Evolutionary conservation across 2,329 filamentous ascomycete genomes (phyloP).

Genomic region (Cladophialophora bantiana): DNA sequence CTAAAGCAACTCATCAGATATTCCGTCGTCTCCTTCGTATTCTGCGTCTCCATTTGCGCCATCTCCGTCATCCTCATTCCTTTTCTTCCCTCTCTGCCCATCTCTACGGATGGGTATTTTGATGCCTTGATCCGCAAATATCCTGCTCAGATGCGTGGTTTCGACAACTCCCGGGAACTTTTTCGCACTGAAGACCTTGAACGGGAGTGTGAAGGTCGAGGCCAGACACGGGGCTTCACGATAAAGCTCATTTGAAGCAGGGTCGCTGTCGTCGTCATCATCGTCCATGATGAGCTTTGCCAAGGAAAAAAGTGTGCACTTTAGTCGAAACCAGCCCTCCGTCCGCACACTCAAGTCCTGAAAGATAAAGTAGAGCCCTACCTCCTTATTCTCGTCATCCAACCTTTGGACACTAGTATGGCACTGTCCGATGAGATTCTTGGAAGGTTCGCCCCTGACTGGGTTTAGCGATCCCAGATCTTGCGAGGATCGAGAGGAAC

Average conservation of each 20-base stretch:
- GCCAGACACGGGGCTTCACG: constrained; percentile 72
- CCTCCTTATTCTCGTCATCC: constrained; percentile 77
- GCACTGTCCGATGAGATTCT: constrained; percentile 92
- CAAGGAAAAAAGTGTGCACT: constrained; percentile 85
- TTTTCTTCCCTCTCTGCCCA: constrained; percentile 58
- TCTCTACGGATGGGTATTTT: constrained; percentile 97
- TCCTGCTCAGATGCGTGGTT: constrained; percentile 87
- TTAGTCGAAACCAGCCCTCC: constrained; percentile 85
- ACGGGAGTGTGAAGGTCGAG: constrained; percentile 82
- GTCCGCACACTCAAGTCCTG: constrained; percentile 95
- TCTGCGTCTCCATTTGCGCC: constrained; percentile 15
- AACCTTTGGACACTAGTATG: constrained; percentile 87
- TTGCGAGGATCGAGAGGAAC: constrained; percentile 30
- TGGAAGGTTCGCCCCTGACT: constrained; percentile 53
- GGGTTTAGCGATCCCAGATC: constrained; percentile 20
- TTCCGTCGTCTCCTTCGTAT: constrained; percentile 9
- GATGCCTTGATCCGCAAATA: constrained; percentile 90
- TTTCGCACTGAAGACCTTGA: constrained; percentile 95
- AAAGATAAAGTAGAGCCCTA: constrained; percentile 95
- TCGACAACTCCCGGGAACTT: constrained; percentile 98
- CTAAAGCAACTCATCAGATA: neutral
- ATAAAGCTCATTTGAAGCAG: constrained; percentile 21
- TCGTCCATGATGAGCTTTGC: constrained; percentile 53
- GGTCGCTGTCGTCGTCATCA: constrained; percentile 10
- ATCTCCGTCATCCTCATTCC: constrained; percentile 34